Evolutionary conservation across 1,284 basidiomycete genomes (phyloP).

Genomic region (Cutaneotrichosporon dermatis): DNA sequence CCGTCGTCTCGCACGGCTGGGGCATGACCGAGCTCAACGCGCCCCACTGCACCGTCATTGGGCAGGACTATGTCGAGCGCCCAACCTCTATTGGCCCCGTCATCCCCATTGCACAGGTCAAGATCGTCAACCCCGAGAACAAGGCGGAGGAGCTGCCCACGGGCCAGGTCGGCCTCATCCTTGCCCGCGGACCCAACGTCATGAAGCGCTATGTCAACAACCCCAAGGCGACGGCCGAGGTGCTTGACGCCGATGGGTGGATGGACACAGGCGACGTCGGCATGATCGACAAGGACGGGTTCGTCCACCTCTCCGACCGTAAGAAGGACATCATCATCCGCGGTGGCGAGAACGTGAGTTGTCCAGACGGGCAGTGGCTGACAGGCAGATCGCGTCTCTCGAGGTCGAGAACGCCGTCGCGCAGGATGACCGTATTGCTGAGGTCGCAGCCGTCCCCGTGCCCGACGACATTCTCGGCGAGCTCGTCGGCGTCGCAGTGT

Average conservation of each 20-base stretch:
- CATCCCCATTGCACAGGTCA: constrained; percentile 32
- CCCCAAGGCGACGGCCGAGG: constrained; percentile 3
- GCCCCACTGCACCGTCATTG: constrained; percentile 33
- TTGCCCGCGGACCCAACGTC: constrained; percentile 38
- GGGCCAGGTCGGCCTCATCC: constrained; percentile 29
- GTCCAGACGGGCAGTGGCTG: background rate
- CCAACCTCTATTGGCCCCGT: constrained; percentile 2
- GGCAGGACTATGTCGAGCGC: constrained; percentile 30
- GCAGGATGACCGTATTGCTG: constrained; percentile 29
- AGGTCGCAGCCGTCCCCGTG: constrained; percentile 37
- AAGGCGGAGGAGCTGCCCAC: constrained; percentile 16
- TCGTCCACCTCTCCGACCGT: constrained; percentile 39
- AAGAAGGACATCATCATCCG: constrained; percentile 43
- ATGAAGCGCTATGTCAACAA: constrained; percentile 36
- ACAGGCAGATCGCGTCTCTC: constrained; percentile 31
- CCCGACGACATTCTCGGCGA: constrained; percentile 38
- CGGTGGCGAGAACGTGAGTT: constrained; percentile 40
- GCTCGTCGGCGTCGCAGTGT: constrained; percentile 34
- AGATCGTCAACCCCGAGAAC: constrained; percentile 34
- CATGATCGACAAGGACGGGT: constrained; percentile 33
- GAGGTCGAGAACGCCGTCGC: constrained; percentile 43
- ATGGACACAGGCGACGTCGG: constrained; percentile 43
- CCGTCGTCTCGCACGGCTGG: constrained; percentile 27
- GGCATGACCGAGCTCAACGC: constrained; percentile 45
- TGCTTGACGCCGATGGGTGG: constrained; percentile 39